These are phyloP conservation scores for Baorangia bicolor DNA, from an alignment of 768 basidiomycete species.

Conservation along the genomic window DNA sequence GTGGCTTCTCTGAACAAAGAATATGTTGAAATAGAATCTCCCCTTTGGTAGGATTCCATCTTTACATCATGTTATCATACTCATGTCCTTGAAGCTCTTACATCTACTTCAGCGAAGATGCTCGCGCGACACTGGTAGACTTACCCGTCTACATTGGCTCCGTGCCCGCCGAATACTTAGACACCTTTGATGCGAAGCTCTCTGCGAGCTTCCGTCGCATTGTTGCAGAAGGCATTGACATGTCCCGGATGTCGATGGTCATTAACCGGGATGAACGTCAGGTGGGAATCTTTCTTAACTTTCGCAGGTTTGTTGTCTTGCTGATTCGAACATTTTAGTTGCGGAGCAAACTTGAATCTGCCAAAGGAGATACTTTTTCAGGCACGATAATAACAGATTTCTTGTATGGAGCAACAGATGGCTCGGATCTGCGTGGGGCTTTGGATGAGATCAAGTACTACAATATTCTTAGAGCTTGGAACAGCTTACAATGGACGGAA, in stretches of 20 bases:
- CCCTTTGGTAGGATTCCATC: constrained; percentile 63
- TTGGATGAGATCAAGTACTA: constrained; percentile 82
- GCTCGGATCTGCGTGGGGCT: constrained; percentile 67
- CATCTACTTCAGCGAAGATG: constrained; percentile 81
- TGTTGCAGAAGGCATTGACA: constrained; percentile 75
- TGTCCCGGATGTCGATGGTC: constrained; percentile 85
- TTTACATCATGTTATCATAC: constrained; percentile 1
- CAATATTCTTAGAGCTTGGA: constrained; percentile 65
- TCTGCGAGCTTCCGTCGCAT: constrained; percentile 69
- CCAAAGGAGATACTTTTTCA: constrained; percentile 79
- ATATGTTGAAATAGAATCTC: constrained; percentile 87
- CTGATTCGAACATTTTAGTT: constrained; percentile 45
- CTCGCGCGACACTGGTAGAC: constrained; percentile 68
- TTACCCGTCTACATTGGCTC: constrained; percentile 79
- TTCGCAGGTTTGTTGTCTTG: background rate
- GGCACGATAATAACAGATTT: constrained; percentile 77
- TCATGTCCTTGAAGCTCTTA: constrained; percentile 55
- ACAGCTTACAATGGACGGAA: constrained; percentile 69
- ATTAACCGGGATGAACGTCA: constrained; percentile 88
- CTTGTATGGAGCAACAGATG: constrained; percentile 81
- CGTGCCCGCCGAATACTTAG: constrained; percentile 77
- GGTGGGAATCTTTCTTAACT: constrained; percentile 36
- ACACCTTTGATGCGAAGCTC: constrained; percentile 68
- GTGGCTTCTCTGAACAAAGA: constrained; percentile 86
- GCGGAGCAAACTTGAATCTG: constrained; percentile 79